These are phyloP conservation scores for Spencermartinsiella europaea DNA, from an alignment of 805 yeast species.

Conservation along the genomic window DNA sequence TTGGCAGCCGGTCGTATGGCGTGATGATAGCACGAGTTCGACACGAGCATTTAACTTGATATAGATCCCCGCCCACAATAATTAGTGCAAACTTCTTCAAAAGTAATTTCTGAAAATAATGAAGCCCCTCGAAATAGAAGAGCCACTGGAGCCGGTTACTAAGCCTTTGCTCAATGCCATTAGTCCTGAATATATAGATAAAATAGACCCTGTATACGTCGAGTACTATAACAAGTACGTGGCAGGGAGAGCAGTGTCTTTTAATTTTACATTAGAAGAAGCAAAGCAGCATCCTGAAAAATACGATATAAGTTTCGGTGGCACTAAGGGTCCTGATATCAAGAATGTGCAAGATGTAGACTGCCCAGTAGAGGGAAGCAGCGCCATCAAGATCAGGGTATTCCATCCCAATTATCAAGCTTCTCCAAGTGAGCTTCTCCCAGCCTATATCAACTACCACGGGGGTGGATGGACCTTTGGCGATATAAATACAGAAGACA, in stretches of 20 bases:
- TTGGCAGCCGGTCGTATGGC: too few relatives aligned
- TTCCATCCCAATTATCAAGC: constrained; percentile 1
- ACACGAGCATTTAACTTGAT: too few relatives aligned
- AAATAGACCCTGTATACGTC: constrained; percentile 7
- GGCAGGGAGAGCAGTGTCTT: constrained; percentile 8
- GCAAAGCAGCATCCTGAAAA: not conserved
- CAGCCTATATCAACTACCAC: constrained; percentile 9
- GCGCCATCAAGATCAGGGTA: constrained; percentile 4
- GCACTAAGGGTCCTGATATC: constrained; percentile 8
- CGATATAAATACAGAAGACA: constrained; percentile 1
- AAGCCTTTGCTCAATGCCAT: constrained; percentile 5
- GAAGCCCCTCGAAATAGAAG: too few relatives aligned
- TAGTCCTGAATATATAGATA: constrained; percentile 4
- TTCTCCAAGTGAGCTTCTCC: not conserved
- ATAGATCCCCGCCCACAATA: too few relatives aligned
- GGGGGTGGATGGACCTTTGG: constrained; percentile 13
- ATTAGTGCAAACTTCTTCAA: too few relatives aligned
- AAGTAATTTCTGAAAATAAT: too few relatives aligned
- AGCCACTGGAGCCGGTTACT: not conserved
- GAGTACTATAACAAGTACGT: constrained; percentile 6
- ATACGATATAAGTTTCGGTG: constrained; percentile 1
- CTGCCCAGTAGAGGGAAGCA: constrained; percentile 4
- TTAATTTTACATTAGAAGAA: constrained; percentile 5
- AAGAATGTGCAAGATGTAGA: constrained; percentile 1
- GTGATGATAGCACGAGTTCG: too few relatives aligned